Conservation (phyloP, 441 rosid genomes). For the Euphorbia celastroides region DNA sequence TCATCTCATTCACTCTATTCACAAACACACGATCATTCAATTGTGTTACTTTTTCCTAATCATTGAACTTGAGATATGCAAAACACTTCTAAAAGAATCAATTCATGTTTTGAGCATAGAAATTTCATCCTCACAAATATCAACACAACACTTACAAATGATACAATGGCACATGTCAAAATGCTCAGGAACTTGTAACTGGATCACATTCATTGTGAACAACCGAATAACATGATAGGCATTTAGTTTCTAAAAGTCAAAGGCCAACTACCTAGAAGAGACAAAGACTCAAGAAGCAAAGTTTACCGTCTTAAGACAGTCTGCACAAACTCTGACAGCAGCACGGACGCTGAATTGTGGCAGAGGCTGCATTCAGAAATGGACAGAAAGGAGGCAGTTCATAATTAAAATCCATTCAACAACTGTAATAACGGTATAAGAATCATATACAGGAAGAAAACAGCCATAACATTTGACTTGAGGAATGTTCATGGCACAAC, state of each 20-base stretch:
- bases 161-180: not conserved
- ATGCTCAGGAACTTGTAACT: not conserved
- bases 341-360: conserved; percentile 58
- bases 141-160: not conserved
- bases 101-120: not conserved
- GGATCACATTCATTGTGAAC: not conserved
- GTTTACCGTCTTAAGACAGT: conserved; percentile 53
- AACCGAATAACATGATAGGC: not conserved
- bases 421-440: not conserved
- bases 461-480: conserved; percentile 55
- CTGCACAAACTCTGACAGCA: conserved; percentile 61
- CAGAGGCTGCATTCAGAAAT: conserved; percentile 35
- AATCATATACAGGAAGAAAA: not conserved
- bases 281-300: conserved; percentile 5
- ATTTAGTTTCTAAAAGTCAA: not conserved
- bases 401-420: conserved; percentile 2
- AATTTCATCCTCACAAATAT: not conserved
- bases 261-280: not conserved
- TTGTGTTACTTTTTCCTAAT: not conserved
- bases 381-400: not conserved
- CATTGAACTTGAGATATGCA: not conserved
- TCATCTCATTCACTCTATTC: not conserved
- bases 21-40: not conserved
- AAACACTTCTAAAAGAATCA: not conserved
- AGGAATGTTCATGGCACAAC: conserved; percentile 65